Base-by-base conservation (phyloP, 2,329 filamentous ascomycete species). In the Fonsecaea multimorphosa region DNA sequence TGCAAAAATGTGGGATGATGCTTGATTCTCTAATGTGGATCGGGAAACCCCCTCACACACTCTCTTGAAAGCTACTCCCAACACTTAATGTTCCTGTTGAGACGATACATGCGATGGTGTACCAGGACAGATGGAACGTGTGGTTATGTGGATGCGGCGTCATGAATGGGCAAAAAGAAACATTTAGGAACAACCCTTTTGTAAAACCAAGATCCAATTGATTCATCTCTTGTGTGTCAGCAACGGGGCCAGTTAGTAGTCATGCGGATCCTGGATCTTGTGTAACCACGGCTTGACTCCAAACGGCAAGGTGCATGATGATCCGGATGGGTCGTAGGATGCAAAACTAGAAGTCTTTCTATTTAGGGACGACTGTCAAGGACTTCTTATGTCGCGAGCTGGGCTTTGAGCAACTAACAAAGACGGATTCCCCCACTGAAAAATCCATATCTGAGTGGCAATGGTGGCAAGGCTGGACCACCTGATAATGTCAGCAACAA, bases 1-100 rank as follows among this genome's bases (percentile, higher is more conserved):
- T 74, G 87, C 66, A 44, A 67, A 55, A 58, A 62, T 55, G 58
- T 22, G 52, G 46, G 59, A 32, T 11, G 34, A 61, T 34, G n/a
- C 53, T 40, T 53, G 38, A 49, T 44, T 31, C 34, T 16, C 9
- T 19, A 24, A 22, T 19, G 27, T 9, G 27, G 2, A 54, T 24
- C 32, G 7, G 29, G 16, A 27, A 7, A 57, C 19, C 8, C 7
- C 31, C 6, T 27, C 19, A 58, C 11, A 14, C 38, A 38, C 16
- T 44, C 51, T 46, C 38, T 61, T 55, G 44, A 49, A 27, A 49
- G 44, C 44, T 49, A 27, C 46, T 38, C 29, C n/a, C 14, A 32
- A 31, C 46, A 52, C 49, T 24, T 60, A 53, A 51, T 60, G 46
- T 19, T 31, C 31, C 29, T 29, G 40, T 60, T 60, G 58, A 60